Percentiles rank a stretch among this genome's conserved stretches.
Evolutionary conservation across 768 basidiomycete species (phyloP).

Genomic region (Amanita pallidorosea): DNA sequence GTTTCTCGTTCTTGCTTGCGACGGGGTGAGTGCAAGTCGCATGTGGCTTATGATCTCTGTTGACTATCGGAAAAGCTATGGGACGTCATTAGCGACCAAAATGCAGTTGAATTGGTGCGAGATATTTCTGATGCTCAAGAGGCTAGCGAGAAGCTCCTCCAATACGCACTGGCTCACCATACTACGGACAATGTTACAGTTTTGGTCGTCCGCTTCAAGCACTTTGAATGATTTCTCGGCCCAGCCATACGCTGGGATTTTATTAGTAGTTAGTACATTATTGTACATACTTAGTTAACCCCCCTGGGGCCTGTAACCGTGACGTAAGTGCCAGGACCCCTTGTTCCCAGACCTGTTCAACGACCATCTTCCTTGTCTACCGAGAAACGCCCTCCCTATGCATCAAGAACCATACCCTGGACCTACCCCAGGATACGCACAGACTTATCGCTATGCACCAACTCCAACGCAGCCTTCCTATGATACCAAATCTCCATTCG

Average conservation of each 20-base stretch:
- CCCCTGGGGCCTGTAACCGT: not conserved
- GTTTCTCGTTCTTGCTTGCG: conserved; percentile 91
- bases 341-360: not conserved
- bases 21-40: conserved; percentile 61
- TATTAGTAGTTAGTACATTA: not conserved
- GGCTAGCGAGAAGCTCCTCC: conserved; percentile 65
- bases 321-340: too few relatives aligned
- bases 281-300: not conserved
- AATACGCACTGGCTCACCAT: conserved; percentile 79
- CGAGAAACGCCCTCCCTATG: not conserved
- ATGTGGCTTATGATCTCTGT: not conserved
- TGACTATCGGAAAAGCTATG: conserved; percentile 56
- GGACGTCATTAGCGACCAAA: conserved; percentile 92
- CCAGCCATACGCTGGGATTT: not conserved
- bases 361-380: not conserved
- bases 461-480: conserved; percentile 12
- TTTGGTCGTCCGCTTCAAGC: conserved; percentile 77
- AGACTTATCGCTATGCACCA: conserved; percentile 13
- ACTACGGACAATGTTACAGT: conserved; percentile 95
- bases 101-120: conserved; percentile 78
- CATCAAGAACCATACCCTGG: conserved; percentile 6
- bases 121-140: conserved; percentile 67
- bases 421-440: conserved; percentile 11
- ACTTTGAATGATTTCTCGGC: conserved; percentile 10
- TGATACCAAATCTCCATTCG: conserved; percentile 42